phyloP scores from a whole-genome alignment of 2,329 filamentous ascomycete genomes.

The Bipolaris sorokiniana region DNA sequence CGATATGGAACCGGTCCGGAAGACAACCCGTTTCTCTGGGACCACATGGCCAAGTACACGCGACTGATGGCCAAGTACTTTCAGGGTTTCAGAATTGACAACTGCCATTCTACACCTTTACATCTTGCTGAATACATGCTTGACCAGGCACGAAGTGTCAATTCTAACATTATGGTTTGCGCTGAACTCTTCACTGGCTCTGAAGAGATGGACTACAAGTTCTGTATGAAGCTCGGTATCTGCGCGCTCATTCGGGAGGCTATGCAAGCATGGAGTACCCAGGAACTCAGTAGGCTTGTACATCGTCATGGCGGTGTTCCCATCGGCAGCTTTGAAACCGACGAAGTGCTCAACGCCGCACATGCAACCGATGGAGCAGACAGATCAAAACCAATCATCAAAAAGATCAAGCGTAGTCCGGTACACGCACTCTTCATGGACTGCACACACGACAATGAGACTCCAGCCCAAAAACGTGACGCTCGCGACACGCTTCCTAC shows the following conservation, averaged over 20 bases:
- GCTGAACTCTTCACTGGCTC: slow-evolving; percentile 96
- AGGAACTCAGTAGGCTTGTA: slow-evolving; percentile 87
- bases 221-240: slow-evolving; percentile 89
- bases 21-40: slow-evolving; percentile 93
- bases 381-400: slow-evolving; percentile 60
- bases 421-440: slow-evolving; percentile 98
- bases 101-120: slow-evolving; percentile 94
- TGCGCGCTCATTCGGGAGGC: slow-evolving; percentile 93
- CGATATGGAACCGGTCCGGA: slow-evolving; percentile 80
- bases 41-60: slow-evolving; percentile 93
- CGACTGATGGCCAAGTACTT: slow-evolving; percentile 94
- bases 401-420: slow-evolving; percentile 82
- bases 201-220: slow-evolving; percentile 94
- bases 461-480: slow-evolving; percentile 92
- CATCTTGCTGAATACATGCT: slow-evolving; percentile 94
- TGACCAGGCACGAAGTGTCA: slow-evolving; percentile 86
- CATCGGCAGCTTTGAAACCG: slow-evolving; percentile 96
- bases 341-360: slow-evolving; percentile 75
- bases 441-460: slow-evolving; percentile 98
- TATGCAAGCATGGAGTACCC: slow-evolving; percentile 98
- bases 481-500: slow-evolving; percentile 93
- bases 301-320: slow-evolving; percentile 92
- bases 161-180: slow-evolving; percentile 87
- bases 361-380: slow-evolving; percentile 39
- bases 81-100: slow-evolving; percentile 93